phyloP scores from a whole-genome alignment of 2,329 filamentous ascomycete species.

The Microascus cirrosus region DNA sequence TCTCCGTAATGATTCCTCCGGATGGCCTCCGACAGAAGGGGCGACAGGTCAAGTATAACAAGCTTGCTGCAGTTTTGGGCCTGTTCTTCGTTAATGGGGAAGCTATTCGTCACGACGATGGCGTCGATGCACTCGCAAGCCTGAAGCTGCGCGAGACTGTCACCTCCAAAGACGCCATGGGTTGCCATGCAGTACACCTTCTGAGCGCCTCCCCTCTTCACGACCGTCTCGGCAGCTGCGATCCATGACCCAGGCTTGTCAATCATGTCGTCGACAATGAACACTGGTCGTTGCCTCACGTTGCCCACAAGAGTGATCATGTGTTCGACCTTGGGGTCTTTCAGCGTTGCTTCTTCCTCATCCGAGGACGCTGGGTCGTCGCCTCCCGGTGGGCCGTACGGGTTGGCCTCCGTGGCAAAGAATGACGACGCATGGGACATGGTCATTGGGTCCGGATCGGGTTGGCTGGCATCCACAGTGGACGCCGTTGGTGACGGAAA shows the following conservation, averaged over 20 bases:
- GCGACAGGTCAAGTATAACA: slow-evolving; percentile 79
- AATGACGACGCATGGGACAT: slow-evolving; percentile 71
- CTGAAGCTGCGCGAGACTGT: slow-evolving; percentile 82
- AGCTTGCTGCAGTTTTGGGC: slow-evolving; percentile 67
- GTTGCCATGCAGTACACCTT: slow-evolving; percentile 98
- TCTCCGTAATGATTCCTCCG: slow-evolving; percentile 95
- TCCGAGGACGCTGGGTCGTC: slow-evolving; percentile 78
- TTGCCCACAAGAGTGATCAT: slow-evolving; percentile 97
- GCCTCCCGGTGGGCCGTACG: slow-evolving; percentile 63
- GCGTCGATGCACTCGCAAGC: slow-evolving; percentile 86
- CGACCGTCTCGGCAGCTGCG: slow-evolving; percentile 89
- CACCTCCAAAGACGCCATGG: slow-evolving; percentile 84
- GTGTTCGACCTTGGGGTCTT: slow-evolving; percentile 72
- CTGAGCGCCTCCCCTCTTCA: slow-evolving; percentile 82
- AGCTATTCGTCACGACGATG: slow-evolving; percentile 94
- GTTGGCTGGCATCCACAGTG: slow-evolving; percentile 52
- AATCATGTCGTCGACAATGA: slow-evolving; percentile 98
- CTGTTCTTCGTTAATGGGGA: slow-evolving; percentile 74
- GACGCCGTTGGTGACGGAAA: slow-evolving; percentile 70
- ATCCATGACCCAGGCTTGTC: slow-evolving; percentile 97
- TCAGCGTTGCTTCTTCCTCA: slow-evolving; percentile 84
- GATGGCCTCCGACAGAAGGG: slow-evolving; percentile 82
- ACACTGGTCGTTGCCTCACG: slow-evolving; percentile 75
- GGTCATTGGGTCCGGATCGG: slow-evolving; percentile 71
- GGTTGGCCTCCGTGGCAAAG: slow-evolving; percentile 54